Percentiles rank a stretch among this genome's conserved stretches.
Evolutionary conservation across 2,329 filamentous ascomycete species (phyloP).

Genomic region (Claviceps capensis): DNA sequence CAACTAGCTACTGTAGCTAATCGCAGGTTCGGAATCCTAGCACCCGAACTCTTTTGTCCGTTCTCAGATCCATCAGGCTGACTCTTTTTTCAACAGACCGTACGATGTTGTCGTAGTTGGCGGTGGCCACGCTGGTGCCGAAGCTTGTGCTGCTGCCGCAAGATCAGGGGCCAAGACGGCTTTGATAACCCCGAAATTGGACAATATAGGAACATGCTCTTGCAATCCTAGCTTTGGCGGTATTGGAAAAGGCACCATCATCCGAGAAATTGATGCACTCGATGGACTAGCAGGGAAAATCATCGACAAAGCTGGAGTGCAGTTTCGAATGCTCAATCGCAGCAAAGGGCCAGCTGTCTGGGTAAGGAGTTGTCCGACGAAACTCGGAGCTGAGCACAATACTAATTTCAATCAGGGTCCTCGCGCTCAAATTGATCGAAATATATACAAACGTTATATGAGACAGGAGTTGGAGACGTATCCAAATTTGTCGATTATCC

Average conservation of each 20-base stretch:
- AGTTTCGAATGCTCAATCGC: conserved; percentile 79
- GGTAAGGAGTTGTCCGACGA: conserved; percentile 26
- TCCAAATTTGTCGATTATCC: conserved; percentile 63
- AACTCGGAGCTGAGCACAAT: background rate
- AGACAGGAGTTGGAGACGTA: conserved; percentile 69
- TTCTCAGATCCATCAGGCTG: background rate
- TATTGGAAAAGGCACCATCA: conserved; percentile 95
- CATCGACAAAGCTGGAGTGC: conserved; percentile 88
- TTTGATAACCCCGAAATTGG: conserved; percentile 73
- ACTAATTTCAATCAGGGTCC: conserved; percentile 43
- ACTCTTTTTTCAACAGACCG: conserved; percentile 29
- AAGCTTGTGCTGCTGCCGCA: conserved; percentile 84
- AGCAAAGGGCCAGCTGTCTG: conserved; percentile 92
- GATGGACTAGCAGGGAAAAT: conserved; percentile 81
- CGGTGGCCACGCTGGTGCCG: conserved; percentile 87
- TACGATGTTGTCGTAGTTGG: conserved; percentile 95
- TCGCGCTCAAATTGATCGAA: conserved; percentile 86
- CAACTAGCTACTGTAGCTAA: conserved; percentile 19
- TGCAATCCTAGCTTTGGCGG: conserved; percentile 96
- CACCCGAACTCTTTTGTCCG: background rate
- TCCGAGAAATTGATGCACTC: conserved; percentile 87
- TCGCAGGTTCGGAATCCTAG: background rate
- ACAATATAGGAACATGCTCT: conserved; percentile 87
- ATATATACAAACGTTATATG: conserved; percentile 84
- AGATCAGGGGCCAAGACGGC: conserved; percentile 79